Percentiles rank a stretch among this genome's conserved stretches.
Evolutionary conservation across 768 basidiomycete genomes (phyloP).

Genomic region (Chalciporus sphaerocephalus): DNA sequence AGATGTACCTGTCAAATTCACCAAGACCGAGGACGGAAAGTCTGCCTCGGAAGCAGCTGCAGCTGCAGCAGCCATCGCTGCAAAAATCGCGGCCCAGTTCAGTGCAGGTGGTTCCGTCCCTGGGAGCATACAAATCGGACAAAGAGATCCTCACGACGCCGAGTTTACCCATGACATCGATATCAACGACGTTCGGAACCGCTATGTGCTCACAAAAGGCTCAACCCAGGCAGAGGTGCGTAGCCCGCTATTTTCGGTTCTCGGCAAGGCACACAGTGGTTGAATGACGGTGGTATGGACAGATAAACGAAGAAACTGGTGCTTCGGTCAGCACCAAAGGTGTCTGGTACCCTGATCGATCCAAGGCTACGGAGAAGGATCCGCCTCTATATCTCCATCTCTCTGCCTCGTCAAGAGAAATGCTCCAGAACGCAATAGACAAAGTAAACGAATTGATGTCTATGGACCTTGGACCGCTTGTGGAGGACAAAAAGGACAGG

Average conservation of each 20-base stretch:
- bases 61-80: slow-evolving; percentile 82
- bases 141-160: slow-evolving; percentile 67
- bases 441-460: slow-evolving; percentile 70
- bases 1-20: slow-evolving; percentile 40
- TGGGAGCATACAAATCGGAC: slow-evolving; percentile 40
- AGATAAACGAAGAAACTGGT: slow-evolving; percentile 93
- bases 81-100: slow-evolving; percentile 91
- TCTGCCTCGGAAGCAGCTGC: slow-evolving; percentile 58
- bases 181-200: slow-evolving; percentile 93
- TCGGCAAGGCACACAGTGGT: background rate
- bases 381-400: slow-evolving; percentile 94
- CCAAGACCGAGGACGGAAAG: slow-evolving; percentile 47
- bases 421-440: slow-evolving; percentile 61
- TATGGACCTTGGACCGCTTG: slow-evolving; percentile 74
- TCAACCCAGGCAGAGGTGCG: slow-evolving; percentile 87
- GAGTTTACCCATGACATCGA: slow-evolving; percentile 90
- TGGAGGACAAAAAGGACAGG: slow-evolving; percentile 72
- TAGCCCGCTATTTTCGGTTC: slow-evolving; percentile 3
- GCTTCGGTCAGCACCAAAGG: slow-evolving; percentile 92
- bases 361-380: slow-evolving; percentile 87
- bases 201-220: slow-evolving; percentile 91
- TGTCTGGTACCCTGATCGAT: slow-evolving; percentile 91
- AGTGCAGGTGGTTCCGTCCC: slow-evolving; percentile 39
- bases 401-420: slow-evolving; percentile 65
- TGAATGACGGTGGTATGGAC: slow-evolving; percentile 8